Base-by-base conservation (phyloP, 1,139 yeast genomes). In the Suhomyces ambrosiae region DNA sequence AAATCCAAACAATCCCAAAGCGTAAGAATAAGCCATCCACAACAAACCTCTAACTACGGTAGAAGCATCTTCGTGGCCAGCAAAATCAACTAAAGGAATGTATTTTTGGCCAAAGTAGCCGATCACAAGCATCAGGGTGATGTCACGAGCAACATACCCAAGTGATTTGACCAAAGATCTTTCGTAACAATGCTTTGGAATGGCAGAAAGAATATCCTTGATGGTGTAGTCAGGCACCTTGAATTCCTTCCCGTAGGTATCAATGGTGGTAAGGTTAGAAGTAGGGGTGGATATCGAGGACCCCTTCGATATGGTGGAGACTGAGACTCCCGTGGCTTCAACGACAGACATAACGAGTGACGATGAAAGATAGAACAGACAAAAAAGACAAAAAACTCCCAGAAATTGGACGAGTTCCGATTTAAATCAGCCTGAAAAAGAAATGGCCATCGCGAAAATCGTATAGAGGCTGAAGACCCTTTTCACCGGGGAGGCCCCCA, bases 121-220 rank as follows among this genome's bases (percentile, higher is more conserved):
- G 42, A 75, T 61, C 11, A 61, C 47, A 3, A 63, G 56, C 65
- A 76, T 61, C 34, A 65, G 58, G 14, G 58, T 52, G 39, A 80
- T 72, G 51, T 81, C 87, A 50, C 87, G 69, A 36, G 68, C 68
- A 10, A 80, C 84, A 50, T 79, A 81, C 42, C 64, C 71, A 45
- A 81, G 60, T 3, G 84, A 78, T 31, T 61, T 58, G 29, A 63
- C 48, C 38, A 78, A 57, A 37, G 73, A 67, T 54, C 86, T 70
- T 48, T 80, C 74, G 59, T 79, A 80, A 52, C 86, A 80, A 52
- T 78, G 77, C 35, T 74, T 60, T 35, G 87, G 87, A 52, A 81
- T 80, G 30, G 79, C 81, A 27, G 66, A 59, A 37, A 81, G 63
- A 37, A 81, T 74, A 36, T 80, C 82, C 65, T 79, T 79, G 53